Percentiles rank a stretch among this genome's conserved stretches.
These are phyloP conservation scores for Cyberlindnera amylophila DNA, from an alignment of 805 yeast genomes.

Conservation along the genomic window DNA sequence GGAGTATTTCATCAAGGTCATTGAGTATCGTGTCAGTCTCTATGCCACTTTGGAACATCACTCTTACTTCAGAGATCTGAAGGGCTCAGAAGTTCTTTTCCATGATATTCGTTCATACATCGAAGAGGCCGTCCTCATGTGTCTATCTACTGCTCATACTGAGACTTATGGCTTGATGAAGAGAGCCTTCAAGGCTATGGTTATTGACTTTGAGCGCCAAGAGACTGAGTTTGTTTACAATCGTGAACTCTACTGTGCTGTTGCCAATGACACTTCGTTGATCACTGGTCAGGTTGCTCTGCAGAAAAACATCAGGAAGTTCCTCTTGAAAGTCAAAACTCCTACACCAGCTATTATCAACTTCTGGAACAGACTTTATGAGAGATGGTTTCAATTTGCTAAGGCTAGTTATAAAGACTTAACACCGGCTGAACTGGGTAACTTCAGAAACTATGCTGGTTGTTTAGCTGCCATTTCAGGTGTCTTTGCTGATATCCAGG, in stretches of 20 bases:
- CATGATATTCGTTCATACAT: constrained; percentile 34
- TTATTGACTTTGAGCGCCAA: constrained; percentile 19
- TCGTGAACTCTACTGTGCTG: constrained; percentile 35
- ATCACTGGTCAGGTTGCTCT: constrained; percentile 72
- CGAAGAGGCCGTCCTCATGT: constrained; percentile 49
- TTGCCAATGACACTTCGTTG: constrained; percentile 51
- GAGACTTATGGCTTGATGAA: constrained; percentile 48
- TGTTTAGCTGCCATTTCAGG: constrained; percentile 71
- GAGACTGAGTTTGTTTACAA: constrained; percentile 25
- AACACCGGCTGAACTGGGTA: constrained; percentile 36
- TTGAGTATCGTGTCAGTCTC: constrained; percentile 35
- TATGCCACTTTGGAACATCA: constrained; percentile 27
- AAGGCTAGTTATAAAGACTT: constrained; percentile 22
- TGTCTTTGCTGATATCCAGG: constrained; percentile 40
- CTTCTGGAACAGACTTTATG: constrained; percentile 44
- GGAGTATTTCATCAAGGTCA: constrained; percentile 36
- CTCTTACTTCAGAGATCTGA: constrained; percentile 23
- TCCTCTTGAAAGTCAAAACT: constrained; percentile 25
- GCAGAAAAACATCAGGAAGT: constrained; percentile 58
- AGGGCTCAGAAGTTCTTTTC: constrained; percentile 25
- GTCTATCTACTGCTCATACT: constrained; percentile 47
- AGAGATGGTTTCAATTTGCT: constrained; percentile 39
- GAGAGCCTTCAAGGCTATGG: constrained; percentile 33
- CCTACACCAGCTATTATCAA: constrained; percentile 35
- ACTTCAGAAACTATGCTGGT: constrained; percentile 68